These are phyloP conservation scores for Daedaleopsis sinensis DNA, from an alignment of 768 basidiomycete species.

Conservation along the genomic window DNA sequence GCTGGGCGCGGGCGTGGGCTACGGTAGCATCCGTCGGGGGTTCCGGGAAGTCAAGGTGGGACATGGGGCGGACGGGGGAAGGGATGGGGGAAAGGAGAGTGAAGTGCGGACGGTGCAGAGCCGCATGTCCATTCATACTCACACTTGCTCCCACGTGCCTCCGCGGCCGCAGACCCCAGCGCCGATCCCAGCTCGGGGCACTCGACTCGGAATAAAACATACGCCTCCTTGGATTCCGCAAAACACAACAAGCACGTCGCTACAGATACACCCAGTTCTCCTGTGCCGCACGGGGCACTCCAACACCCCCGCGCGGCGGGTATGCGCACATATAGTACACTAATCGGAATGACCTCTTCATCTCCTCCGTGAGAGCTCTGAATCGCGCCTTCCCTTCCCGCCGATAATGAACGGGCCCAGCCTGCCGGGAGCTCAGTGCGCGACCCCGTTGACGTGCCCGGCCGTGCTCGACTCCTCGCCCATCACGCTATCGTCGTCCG, in stretches of 20 bases:
- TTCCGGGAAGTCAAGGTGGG: slow-evolving; percentile 44
- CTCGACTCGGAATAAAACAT: background rate
- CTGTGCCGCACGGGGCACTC: background rate
- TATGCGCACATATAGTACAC: slow-evolving; percentile 15
- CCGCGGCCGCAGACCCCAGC: background rate
- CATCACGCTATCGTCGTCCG: slow-evolving; percentile 25
- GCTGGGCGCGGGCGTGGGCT: slow-evolving; percentile 51
- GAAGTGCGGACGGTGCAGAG: slow-evolving; percentile 6
- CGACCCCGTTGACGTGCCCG: slow-evolving; percentile 22
- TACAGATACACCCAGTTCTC: background rate
- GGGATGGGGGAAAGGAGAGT: background rate
- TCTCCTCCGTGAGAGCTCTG: background rate
- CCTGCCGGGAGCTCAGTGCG: slow-evolving; percentile 6
- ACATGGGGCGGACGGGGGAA: slow-evolving; percentile 26
- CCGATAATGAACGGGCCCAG: background rate
- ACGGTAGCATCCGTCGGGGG: slow-evolving; percentile 62
- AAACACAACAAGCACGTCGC: background rate
- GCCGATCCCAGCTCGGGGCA: background rate
- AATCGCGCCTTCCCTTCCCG: background rate
- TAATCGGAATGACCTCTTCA: background rate
- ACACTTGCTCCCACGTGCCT: background rate
- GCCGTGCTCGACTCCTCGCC: slow-evolving; percentile 27
- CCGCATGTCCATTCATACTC: slow-evolving; percentile 9
- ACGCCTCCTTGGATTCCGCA: background rate
- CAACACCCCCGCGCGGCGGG: slow-evolving; percentile 4